A percentile compares a stretch with the other conserved stretches of the same genome.
Evolutionary conservation across 345 rosid genomes (phyloP).

Genomic region (Salix suchowensis): DNA sequence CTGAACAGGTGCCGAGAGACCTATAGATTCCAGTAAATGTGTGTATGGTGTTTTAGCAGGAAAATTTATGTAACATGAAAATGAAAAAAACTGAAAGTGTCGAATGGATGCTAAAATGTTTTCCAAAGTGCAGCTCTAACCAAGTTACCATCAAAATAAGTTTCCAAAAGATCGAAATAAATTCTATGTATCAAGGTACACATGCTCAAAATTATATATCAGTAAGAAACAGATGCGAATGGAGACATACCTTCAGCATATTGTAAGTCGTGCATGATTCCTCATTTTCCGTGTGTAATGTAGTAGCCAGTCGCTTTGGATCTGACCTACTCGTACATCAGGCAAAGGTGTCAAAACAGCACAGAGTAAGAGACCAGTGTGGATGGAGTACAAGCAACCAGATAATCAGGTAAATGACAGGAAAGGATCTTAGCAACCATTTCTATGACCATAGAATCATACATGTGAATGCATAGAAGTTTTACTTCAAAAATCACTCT

Average conservation of each 20-base stretch:
- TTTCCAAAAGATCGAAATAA: background rate
- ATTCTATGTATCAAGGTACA: background rate
- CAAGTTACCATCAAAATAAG: background rate
- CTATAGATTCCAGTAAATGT: conserved; percentile 27
- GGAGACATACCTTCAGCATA: conserved; percentile 69
- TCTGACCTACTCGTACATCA: conserved; percentile 50
- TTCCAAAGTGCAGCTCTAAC: background rate
- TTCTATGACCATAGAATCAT: background rate
- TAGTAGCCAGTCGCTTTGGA: conserved; percentile 70
- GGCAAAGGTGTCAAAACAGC: conserved; percentile 3
- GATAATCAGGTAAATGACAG: background rate
- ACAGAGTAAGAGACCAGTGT: background rate
- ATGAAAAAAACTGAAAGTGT: background rate
- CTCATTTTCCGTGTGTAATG: conserved; percentile 61
- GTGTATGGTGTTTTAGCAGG: background rate
- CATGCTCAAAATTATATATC: background rate
- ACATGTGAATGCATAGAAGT: background rate
- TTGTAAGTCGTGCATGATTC: conserved; percentile 95
- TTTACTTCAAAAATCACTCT: background rate
- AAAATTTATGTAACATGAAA: background rate
- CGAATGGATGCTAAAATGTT: background rate
- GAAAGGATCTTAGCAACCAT: background rate
- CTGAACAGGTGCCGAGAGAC: conserved; percentile 82
- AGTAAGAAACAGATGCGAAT: background rate
- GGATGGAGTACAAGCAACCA: background rate